A percentile compares a stretch with the other conserved stretches of the same genome.
Evolutionary conservation across 495 filamentous ascomycete genomes (phyloP).

Genomic region (Aspergillus kassunensis): DNA sequence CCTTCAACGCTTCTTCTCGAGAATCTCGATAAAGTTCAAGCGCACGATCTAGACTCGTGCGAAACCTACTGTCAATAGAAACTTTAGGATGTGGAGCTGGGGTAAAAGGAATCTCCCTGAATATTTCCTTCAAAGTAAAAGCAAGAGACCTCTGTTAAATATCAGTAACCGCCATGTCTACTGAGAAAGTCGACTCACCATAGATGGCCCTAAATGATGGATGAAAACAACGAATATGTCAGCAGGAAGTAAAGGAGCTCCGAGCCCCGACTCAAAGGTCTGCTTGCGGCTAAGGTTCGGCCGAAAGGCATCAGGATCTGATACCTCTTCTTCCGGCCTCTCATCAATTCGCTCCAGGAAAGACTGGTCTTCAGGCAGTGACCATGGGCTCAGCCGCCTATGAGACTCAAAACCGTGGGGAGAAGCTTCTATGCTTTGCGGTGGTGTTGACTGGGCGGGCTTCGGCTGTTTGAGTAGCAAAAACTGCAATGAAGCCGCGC

Average conservation of each 20-base stretch:
- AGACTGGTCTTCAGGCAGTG: constrained; percentile 34
- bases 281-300: constrained; percentile 15
- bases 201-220: constrained; percentile 78
- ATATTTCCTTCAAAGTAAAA: constrained; percentile 80
- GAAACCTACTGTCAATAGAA: constrained; percentile 71
- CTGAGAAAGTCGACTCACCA: constrained; percentile 47
- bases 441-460: constrained; percentile 17
- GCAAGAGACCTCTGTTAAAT: constrained; percentile 70
- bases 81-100: constrained; percentile 60
- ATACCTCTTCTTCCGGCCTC: constrained; percentile 56
- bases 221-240: constrained; percentile 91
- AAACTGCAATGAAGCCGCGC: constrained; percentile 87
- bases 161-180: constrained; percentile 17
- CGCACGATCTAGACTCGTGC: constrained; percentile 71
- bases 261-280: constrained; percentile 9
- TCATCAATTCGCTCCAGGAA: constrained; percentile 64
- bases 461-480: constrained; percentile 65
- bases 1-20: constrained; percentile 66
- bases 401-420: constrained; percentile 12
- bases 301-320: constrained; percentile 31
- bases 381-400: constrained; percentile 30
- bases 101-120: constrained; percentile 81
- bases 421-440: constrained; percentile 5
- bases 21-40: constrained; percentile 72
- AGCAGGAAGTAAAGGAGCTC: constrained; percentile 48